A percentile compares a stretch with the other conserved stretches of the same genome.
Conservation (phyloP, 1,284 basidiomycete genomes). For the Cutaneotrichosporon cutaneum region DNA sequence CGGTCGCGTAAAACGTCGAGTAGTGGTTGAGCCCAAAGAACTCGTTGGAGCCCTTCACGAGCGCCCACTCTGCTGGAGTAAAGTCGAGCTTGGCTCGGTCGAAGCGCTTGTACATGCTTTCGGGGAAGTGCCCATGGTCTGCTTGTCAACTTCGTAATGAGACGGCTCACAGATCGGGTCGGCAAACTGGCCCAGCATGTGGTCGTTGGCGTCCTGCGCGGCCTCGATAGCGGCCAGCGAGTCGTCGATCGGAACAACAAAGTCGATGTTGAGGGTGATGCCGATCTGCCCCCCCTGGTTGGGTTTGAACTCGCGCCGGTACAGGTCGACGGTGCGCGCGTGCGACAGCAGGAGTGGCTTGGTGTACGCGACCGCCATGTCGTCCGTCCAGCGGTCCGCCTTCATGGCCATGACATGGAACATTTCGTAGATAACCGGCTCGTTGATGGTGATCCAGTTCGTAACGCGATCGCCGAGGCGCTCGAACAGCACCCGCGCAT, state of each 20-base stretch:
- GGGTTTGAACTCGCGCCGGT: constrained; percentile 26
- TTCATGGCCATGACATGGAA: constrained; percentile 10
- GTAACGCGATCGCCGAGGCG: constrained; percentile 71
- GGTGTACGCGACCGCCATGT: constrained; percentile 10
- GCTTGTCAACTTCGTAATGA: neutral
- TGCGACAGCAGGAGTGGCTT: constrained; percentile 29
- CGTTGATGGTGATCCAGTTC: constrained; percentile 60
- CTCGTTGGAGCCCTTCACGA: constrained; percentile 25
- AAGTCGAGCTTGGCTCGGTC: constrained; percentile 15
- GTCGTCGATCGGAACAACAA: constrained; percentile 31
- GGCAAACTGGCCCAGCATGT: constrained; percentile 26
- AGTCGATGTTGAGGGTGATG: constrained; percentile 40
- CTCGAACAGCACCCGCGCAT: constrained; percentile 67
- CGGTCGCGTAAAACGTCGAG: constrained; percentile 25
- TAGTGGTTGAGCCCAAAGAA: constrained; percentile 38
- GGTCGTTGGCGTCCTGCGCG: constrained; percentile 19
- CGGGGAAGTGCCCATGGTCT: constrained; percentile 10
- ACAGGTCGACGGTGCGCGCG: constrained; percentile 33
- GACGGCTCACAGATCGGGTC: constrained; percentile 31
- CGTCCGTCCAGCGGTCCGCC: constrained; percentile 12
- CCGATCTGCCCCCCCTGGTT: constrained; percentile 31
- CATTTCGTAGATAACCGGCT: constrained; percentile 35
- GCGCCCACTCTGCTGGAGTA: constrained; percentile 22
- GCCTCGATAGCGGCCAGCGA: constrained; percentile 25
- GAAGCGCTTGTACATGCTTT: constrained; percentile 13